Percentiles rank a stretch among this genome's conserved stretches.
Conservation (phyloP, 1,284 basidiomycete species). For the Neolentinus lepideus region DNA sequence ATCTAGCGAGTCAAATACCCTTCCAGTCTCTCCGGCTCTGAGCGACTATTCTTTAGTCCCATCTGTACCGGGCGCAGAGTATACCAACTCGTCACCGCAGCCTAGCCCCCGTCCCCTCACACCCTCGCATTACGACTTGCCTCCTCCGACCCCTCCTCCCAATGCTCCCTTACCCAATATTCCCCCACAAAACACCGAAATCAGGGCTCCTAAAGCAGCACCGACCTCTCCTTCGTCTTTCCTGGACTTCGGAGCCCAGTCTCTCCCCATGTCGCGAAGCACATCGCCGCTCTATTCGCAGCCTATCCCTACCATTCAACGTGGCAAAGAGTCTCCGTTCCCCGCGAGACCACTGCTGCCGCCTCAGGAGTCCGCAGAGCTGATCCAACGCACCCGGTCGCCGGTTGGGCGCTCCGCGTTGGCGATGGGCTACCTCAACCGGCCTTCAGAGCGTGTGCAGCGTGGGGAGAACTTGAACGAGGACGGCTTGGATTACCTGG, state of each 20-base stretch:
- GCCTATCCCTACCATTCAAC: slow-evolving; percentile 25
- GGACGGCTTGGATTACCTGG: neutral
- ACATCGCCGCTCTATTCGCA: slow-evolving; percentile 17
- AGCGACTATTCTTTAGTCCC: neutral
- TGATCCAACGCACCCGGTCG: slow-evolving; percentile 12
- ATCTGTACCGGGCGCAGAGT: neutral
- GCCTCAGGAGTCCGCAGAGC: slow-evolving; percentile 16
- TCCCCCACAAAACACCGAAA: slow-evolving; percentile 16
- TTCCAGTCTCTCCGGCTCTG: neutral
- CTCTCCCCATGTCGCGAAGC: slow-evolving; percentile 9
- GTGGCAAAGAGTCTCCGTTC: slow-evolving; percentile 45
- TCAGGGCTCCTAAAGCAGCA: neutral
- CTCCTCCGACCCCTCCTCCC: slow-evolving; percentile 48
- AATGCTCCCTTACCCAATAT: slow-evolving; percentile 37
- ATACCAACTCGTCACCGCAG: neutral
- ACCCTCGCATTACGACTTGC: slow-evolving; percentile 44
- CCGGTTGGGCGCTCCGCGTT: slow-evolving; percentile 3
- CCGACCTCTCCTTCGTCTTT: neutral
- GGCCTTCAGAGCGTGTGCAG: neutral
- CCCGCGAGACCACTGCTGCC: slow-evolving; percentile 31
- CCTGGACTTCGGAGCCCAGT: neutral
- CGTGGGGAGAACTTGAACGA: neutral
- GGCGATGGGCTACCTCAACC: neutral
- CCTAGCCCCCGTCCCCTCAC: slow-evolving; percentile 15
- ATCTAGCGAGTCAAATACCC: neutral